phyloP scores from a whole-genome alignment of 2,329 filamentous ascomycete species.

The Rhexocercosporidium sp. region DNA sequence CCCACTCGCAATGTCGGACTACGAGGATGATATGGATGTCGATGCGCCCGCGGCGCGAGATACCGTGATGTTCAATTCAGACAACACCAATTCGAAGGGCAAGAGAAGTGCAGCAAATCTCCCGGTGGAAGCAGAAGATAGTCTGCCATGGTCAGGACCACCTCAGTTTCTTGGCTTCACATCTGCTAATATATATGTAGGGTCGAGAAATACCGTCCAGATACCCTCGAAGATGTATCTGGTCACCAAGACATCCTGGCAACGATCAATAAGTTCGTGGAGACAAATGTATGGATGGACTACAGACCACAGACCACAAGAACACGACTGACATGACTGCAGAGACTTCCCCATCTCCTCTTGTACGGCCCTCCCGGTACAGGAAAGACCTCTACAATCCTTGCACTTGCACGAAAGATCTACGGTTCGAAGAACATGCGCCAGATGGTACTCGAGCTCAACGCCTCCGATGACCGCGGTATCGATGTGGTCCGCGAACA shows the following conservation, averaged over 20 bases:
- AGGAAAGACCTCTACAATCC: conserved; percentile 95
- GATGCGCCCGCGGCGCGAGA: conserved; percentile 59
- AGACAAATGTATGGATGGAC: conserved; percentile 69
- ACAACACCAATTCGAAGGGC: conserved; percentile 77
- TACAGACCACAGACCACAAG: background rate
- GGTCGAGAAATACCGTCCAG: conserved; percentile 97
- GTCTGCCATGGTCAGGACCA: conserved; percentile 77
- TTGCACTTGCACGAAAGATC: conserved; percentile 90
- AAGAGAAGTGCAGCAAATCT: conserved; percentile 93
- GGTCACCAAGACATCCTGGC: conserved; percentile 97
- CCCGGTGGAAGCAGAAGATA: conserved; percentile 92
- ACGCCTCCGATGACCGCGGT: conserved; percentile 94
- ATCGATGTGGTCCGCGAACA: conserved; percentile 98
- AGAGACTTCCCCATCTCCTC: conserved; percentile 89
- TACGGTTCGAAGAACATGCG: conserved; percentile 92
- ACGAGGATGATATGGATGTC: conserved; percentile 71
- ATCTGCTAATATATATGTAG: conserved; percentile 49
- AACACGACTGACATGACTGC: conserved; percentile 15
- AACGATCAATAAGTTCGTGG: conserved; percentile 97
- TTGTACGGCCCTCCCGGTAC: conserved; percentile 97
- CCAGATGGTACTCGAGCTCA: conserved; percentile 98
- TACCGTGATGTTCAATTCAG: conserved; percentile 72
- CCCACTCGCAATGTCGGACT: conserved; percentile 55
- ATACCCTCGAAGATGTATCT: conserved; percentile 87
- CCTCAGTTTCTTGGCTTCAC: background rate